Evolutionary conservation across 495 filamentous ascomycete species (phyloP), one percentile per base, ranked within the genome.

Genomic region (Xylaria telfairii): DNA sequence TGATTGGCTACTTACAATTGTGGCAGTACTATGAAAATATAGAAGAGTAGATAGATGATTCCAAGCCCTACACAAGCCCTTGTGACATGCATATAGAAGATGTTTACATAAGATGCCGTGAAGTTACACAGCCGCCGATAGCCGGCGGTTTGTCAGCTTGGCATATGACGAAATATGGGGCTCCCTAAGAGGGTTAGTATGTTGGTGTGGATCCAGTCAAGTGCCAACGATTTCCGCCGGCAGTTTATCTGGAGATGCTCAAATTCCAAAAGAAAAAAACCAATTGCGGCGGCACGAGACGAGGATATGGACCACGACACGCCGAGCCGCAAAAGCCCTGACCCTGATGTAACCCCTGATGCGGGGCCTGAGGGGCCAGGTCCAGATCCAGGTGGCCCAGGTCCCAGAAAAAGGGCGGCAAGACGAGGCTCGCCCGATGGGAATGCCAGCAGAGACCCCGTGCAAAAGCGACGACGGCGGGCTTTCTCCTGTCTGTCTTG

Each of bases 401-500:
- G n/a, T n/a, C 49, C 67, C 7, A 69, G 34, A n/a, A 69, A 69
- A 44, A 37, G 67, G 34, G 10, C 57, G 19, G 17, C 57, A 24
- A 73, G 72, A 56, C 74, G 68, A 13, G 60, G 42, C 30, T 49
- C 51, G 17, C 39, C 37, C 30, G 75, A 71, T 34, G 68, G 71
- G 1, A 65, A 59, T 0, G 32, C 67, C 44, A 44, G 21, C 34
- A 49, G 41, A 26, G 68, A 70, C 19, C 26, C 68, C 21, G 41
- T 59, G 6, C 74, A 67, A 21, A 76, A 77, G 59, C 67, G 72
- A 12, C 76, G 76, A 5, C 68, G 76, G 8, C 65, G 76, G 39
- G 76, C 76, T n/a, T 78, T 78, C 69, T 78, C 76, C 44, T 78
- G 76, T 37, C 44, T 78, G 2, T 78, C 76, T 0, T 78, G 76